Base-by-base conservation (phyloP, 768 basidiomycete species). In the Hygrocybe coccinea region DNA sequence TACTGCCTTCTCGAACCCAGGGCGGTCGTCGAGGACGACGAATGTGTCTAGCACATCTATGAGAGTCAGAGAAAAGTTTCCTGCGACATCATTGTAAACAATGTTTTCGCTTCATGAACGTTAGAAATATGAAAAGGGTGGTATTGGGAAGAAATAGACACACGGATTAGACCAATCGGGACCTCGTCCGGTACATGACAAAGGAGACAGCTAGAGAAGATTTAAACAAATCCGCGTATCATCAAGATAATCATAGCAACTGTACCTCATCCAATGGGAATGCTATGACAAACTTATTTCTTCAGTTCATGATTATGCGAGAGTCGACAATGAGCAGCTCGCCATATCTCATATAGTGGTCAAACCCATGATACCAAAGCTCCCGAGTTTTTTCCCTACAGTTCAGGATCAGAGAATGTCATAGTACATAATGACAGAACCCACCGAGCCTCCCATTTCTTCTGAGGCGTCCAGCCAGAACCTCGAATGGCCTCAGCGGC, bases 311-410 rank as follows among this genome's bases (percentile, higher is more conserved):
- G 39, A 54, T 62, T 21, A 41, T 10, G 29, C n/a, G 17, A 60
- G 44, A 22, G 49, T 29, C 49, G 44, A 21, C 3, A 38, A 36
- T 48, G 22, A 38, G 37, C 15, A 11, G 19, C 72, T 62, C 59
- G 91, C 90, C 94, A 66, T 80, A 81, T 46, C 72, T 78, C 93
- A 95, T 95, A 69, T 97, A 97, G 62, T 82, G 84, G 63, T 90
- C 70, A 64, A 86, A 97, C 0, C 93, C 94, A 75, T 95, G 93
- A 65, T 90, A 86, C 87, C 91, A 97, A 4, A 95, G 72, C 52
- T 87, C 82, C 43, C 86, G 82, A 8, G 84, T 85, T 64, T 77
- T 78, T 61, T 91, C 80, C 44, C 91, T 92, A 60, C 5, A 35
- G 35, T 56, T 2, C 55, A 53, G 24, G 21, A 34, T 54, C 52